A percentile compares a stretch with the other conserved stretches of the same genome.
Evolutionary conservation across 1,139 yeast genomes (phyloP).

Genomic region (Zygoascus sp.): DNA sequence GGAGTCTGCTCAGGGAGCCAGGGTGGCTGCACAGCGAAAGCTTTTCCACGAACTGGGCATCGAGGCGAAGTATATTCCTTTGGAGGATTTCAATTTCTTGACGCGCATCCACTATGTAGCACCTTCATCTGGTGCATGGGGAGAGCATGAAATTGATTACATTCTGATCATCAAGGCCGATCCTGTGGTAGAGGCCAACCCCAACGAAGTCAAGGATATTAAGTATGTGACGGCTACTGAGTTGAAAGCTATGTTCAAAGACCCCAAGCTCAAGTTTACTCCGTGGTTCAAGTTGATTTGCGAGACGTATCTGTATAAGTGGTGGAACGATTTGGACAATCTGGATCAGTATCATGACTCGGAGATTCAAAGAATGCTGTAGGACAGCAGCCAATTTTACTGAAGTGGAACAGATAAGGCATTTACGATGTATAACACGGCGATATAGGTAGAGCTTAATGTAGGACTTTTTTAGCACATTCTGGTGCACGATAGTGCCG

Average conservation of each 20-base stretch:
- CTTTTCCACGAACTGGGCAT: slow-evolving; percentile 92
- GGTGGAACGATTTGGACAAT: slow-evolving; percentile 81
- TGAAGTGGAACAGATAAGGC: too few species aligned
- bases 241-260: slow-evolving; percentile 70
- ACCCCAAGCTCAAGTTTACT: slow-evolving; percentile 62
- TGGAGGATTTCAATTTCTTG: slow-evolving; percentile 68
- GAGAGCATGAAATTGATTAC: slow-evolving; percentile 96
- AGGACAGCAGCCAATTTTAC: not conserved
- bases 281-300: slow-evolving; percentile 98
- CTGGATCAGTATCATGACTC: slow-evolving; percentile 6
- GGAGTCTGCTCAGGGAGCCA: slow-evolving; percentile 70
- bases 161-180: slow-evolving; percentile 71
- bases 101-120: slow-evolving; percentile 95
- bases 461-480: not conserved
- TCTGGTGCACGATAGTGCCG: too few species aligned
- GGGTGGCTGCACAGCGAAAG: slow-evolving; percentile 86
- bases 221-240: slow-evolving; percentile 67
- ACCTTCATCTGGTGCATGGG: slow-evolving; percentile 84
- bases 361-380: slow-evolving; percentile 10
- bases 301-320: slow-evolving; percentile 78
- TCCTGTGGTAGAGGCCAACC: slow-evolving; percentile 54
- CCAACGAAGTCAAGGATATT: slow-evolving; percentile 72
- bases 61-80: slow-evolving; percentile 52
- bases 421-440: not conserved
- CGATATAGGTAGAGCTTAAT: not conserved